Evolutionary conservation across 2,329 filamentous ascomycete species (phyloP).

Genomic region (Aspergillus bombycis): DNA sequence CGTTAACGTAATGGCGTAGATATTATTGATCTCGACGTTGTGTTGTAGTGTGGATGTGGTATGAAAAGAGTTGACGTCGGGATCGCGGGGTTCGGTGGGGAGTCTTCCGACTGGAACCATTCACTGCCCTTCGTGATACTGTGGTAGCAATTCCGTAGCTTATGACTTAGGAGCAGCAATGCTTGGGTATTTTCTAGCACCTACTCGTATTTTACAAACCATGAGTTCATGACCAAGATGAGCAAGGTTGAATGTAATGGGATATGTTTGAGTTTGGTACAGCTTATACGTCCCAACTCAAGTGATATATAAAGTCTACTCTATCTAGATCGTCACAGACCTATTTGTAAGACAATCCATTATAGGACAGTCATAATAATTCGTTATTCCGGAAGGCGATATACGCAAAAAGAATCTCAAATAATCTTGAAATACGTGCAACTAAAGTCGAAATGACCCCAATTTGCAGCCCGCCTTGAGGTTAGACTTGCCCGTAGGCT

Average conservation of each 20-base stretch:
- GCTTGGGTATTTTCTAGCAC: neutral
- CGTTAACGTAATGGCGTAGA: neutral
- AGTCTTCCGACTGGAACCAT: neutral
- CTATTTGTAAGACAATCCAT: neutral
- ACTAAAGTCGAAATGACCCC: neutral
- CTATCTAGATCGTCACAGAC: neutral
- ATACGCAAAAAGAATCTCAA: neutral
- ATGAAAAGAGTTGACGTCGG: neutral
- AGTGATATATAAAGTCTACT: neutral
- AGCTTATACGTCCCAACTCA: neutral
- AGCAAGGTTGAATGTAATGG: neutral
- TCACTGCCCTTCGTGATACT: neutral
- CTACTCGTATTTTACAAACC: neutral
- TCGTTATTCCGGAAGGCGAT: neutral
- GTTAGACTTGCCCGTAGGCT: neutral
- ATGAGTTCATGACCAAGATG: neutral
- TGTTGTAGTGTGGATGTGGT: neutral
- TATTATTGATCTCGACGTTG: neutral
- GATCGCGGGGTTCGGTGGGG: slow-evolving; percentile 1
- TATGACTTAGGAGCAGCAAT: neutral
- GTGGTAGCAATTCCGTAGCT: neutral
- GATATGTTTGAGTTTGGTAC: neutral
- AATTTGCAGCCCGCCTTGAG: neutral
- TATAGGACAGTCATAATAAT: neutral
- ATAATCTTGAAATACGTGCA: neutral